Conservation (phyloP, 305 asterid genomes). For the Withania somnifera region DNA sequence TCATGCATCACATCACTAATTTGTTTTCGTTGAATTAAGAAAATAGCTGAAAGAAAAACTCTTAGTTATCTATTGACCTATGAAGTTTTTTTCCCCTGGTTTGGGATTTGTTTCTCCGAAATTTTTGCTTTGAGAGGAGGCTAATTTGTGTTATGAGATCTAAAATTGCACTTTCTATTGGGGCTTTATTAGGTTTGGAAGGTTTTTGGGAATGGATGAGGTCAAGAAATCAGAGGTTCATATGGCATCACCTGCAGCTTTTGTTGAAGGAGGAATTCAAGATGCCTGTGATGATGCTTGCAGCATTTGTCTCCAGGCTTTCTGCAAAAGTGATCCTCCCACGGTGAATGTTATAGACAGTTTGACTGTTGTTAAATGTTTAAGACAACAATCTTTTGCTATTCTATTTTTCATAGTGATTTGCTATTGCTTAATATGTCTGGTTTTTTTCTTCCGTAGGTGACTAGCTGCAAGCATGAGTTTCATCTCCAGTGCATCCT, state of each 20-base stretch:
- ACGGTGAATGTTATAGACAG: conserved; percentile 28
- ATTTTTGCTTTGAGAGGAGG: not conserved
- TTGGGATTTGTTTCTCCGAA: not conserved
- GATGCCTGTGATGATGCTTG: conserved; percentile 85
- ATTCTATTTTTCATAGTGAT: not conserved
- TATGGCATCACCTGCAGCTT: conserved; percentile 69
- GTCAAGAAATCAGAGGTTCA: conserved; percentile 34
- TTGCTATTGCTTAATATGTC: not conserved
- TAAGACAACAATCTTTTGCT: not conserved
- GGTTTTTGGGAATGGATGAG: conserved; percentile 41
- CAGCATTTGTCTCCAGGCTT: conserved; percentile 85
- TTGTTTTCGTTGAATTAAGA: not conserved
- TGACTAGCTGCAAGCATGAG: conserved; percentile 74
- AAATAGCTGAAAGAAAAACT: not conserved
- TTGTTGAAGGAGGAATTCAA: conserved; percentile 81
- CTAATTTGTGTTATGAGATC: not conserved
- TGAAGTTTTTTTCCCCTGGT: not conserved
- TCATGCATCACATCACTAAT: too few relatives aligned
- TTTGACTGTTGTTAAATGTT: not conserved
- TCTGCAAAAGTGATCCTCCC: conserved; percentile 62
- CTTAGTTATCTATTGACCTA: not conserved
- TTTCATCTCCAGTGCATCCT: conserved; percentile 86
- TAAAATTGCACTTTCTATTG: not conserved
- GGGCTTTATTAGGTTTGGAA: not conserved
- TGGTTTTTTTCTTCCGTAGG: conserved; percentile 20